Percentiles rank a stretch among this genome's conserved stretches.
These are phyloP conservation scores for Silybum marianum DNA, from an alignment of 129 eudicot species.

Conservation along the genomic window DNA sequence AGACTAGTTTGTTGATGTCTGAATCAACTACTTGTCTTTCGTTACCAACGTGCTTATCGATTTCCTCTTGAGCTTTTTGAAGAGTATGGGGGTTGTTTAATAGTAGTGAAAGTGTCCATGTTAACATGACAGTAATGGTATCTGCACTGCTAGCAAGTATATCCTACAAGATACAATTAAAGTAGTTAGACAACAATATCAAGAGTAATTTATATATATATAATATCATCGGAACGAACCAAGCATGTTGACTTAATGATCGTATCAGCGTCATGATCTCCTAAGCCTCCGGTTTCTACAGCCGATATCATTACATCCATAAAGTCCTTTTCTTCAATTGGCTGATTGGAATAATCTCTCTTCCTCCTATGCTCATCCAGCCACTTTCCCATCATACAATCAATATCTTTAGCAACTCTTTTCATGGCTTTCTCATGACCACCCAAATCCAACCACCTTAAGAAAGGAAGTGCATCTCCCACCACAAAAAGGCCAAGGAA, in stretches of 20 bases:
- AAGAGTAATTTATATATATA: neutral
- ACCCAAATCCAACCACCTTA: constrained; percentile 47
- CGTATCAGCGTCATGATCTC: constrained; percentile 31
- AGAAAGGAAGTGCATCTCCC: constrained; percentile 39
- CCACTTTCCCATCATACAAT: constrained; percentile 33
- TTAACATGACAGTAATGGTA: constrained; percentile 7
- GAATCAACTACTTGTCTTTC: constrained; percentile 20
- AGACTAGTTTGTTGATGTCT: constrained; percentile 35
- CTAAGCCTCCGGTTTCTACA: neutral
- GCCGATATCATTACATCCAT: constrained; percentile 50
- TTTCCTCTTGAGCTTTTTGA: constrained; percentile 25
- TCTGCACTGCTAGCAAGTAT: constrained; percentile 10
- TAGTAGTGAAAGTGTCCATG: constrained; percentile 25
- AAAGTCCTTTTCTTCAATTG: constrained; percentile 24
- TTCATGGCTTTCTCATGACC: constrained; percentile 53
- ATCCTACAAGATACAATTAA: constrained; percentile 8
- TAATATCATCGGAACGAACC: constrained; percentile 24
- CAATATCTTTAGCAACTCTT: constrained; percentile 33
- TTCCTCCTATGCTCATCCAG: constrained; percentile 40
- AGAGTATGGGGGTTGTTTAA: constrained; percentile 24
- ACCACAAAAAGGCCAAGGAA: constrained; percentile 31
- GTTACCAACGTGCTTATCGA: constrained; percentile 14
- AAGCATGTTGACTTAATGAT: constrained; percentile 43
- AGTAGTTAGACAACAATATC: neutral
- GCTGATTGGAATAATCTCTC: neutral